These are phyloP conservation scores for Boehmeria nivea DNA, from an alignment of 306 rosid genomes.

Conservation along the genomic window DNA sequence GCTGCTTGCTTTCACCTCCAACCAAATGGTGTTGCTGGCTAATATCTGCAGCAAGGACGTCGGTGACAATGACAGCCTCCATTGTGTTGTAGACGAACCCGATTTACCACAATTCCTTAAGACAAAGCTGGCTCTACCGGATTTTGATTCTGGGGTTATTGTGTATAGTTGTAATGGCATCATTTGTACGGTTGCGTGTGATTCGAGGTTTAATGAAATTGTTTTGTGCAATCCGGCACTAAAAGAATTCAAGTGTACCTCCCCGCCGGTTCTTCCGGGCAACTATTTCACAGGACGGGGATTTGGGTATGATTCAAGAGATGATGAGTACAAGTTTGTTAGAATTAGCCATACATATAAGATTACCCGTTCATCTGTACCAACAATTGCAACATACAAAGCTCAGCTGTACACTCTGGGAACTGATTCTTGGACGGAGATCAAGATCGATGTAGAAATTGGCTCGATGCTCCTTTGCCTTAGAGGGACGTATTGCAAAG, in stretches of 20 bases:
- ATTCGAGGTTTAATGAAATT: not conserved
- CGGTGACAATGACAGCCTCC: not conserved
- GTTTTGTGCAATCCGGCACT: not conserved
- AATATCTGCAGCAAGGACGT: too few species aligned
- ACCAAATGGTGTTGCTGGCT: too few species aligned
- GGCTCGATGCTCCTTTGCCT: not conserved
- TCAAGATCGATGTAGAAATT: conserved; percentile 3
- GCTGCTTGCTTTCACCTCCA: too few species aligned
- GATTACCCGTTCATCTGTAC: too few species aligned
- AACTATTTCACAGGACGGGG: not conserved
- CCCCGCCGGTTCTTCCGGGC: not conserved
- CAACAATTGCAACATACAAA: too few species aligned
- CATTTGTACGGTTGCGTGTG: not conserved
- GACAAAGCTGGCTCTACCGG: too few species aligned
- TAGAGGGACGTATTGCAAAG: not conserved
- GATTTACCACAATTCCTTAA: not conserved
- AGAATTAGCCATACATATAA: too few species aligned
- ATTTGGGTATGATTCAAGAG: not conserved
- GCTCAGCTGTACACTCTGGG: not conserved
- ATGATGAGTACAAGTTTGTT: not conserved
- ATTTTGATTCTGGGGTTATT: not conserved
- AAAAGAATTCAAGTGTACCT: not conserved
- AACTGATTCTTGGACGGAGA: conserved; percentile 9
- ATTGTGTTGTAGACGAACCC: not conserved
- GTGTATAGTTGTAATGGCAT: conserved; percentile 1